These are phyloP conservation scores for Abelmoschus esculentus DNA, from an alignment of 345 rosid genomes.

Conservation along the genomic window DNA sequence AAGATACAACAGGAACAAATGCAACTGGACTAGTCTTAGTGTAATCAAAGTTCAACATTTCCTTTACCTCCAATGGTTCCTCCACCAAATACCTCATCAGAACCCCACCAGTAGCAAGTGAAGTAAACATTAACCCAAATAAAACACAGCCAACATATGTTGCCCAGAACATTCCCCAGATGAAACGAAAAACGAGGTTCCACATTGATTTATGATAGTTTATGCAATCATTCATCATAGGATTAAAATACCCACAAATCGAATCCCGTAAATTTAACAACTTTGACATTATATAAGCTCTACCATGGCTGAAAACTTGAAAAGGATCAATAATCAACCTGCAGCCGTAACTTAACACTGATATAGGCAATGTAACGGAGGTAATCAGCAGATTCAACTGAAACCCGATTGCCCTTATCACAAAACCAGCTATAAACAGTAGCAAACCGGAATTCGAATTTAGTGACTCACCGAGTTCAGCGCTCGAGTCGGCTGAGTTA, in stretches of 20 bases:
- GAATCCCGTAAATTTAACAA: slow-evolving; percentile 21
- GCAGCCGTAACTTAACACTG: slow-evolving; percentile 25
- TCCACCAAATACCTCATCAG: slow-evolving; percentile 52
- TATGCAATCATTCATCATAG: slow-evolving; percentile 31
- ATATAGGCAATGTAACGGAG: slow-evolving; percentile 42
- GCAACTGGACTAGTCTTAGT: slow-evolving; percentile 59
- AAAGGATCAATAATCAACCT: slow-evolving; percentile 53
- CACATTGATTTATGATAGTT: slow-evolving; percentile 37
- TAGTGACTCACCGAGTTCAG: slow-evolving; percentile 20
- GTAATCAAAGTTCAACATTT: slow-evolving; percentile 58
- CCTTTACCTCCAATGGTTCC: slow-evolving; percentile 49
- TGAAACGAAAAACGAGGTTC: slow-evolving; percentile 35
- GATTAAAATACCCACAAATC: slow-evolving; percentile 23
- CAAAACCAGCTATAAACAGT: slow-evolving; percentile 31
- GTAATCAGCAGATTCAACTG: slow-evolving; percentile 44
- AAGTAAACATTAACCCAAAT: slow-evolving; percentile 45
- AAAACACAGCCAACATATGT: slow-evolving; percentile 50
- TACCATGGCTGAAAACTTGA: slow-evolving; percentile 32
- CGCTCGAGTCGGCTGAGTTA: slow-evolving; percentile 12
- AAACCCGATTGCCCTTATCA: slow-evolving; percentile 60
- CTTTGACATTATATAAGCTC: slow-evolving; percentile 22
- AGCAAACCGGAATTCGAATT: slow-evolving; percentile 27
- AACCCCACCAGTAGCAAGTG: slow-evolving; percentile 47
- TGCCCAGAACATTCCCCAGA: slow-evolving; percentile 68
- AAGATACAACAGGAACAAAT: slow-evolving; percentile 44